Base-by-base conservation (phyloP, 1,284 basidiomycete genomes). In the Wallemia ichthyophaga region DNA sequence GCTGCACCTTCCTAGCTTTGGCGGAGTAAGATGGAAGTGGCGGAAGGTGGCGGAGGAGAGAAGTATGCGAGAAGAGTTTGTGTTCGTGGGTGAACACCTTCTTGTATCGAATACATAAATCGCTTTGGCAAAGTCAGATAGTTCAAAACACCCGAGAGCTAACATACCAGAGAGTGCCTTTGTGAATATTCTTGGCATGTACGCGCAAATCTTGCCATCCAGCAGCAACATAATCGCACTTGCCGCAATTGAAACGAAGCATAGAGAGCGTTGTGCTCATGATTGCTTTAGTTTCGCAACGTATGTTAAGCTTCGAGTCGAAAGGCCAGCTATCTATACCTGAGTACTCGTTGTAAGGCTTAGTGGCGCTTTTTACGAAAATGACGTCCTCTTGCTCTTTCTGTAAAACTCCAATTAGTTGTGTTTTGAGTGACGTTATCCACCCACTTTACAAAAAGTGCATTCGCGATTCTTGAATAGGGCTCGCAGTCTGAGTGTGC, bases 11-110 rank as follows among this genome's bases (percentile, higher is more conserved):
- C 25, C 37, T 67, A 70, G 65, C 71, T 69, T 69, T 64, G 68
- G 71, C 63, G 69, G 73, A 56, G 72, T 72, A 60, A 71, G 72
- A 13, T 67, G 68, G 69, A 65, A 81, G 73, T 0, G 83, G 84
- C 0, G 86, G 87, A 26, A 92, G 73, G 69, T 98, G 92, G 0
- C 78, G 64, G 3, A 77, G 73, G 1, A 96, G 74, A 63, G 82
- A 67, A 65, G 78, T 73, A 1, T 77, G 75, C 1, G 81, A 75
- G 67, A 92, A 95, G 21, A 95, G 70, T 0, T 81, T 78, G 68
- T 96, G 94, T 69, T 98, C 92, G 69, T 98, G 91, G 0, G 86
- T 76, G 71, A 98, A 98, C 57, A 96, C 84, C 65, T 94, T 95
- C 72, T 96, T 89, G 70, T 78, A 76, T 37, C 80, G 76, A 60